These are phyloP conservation scores for Akanthomyces lecanii DNA, from an alignment of 2,329 filamentous ascomycete species.

Conservation along the genomic window DNA sequence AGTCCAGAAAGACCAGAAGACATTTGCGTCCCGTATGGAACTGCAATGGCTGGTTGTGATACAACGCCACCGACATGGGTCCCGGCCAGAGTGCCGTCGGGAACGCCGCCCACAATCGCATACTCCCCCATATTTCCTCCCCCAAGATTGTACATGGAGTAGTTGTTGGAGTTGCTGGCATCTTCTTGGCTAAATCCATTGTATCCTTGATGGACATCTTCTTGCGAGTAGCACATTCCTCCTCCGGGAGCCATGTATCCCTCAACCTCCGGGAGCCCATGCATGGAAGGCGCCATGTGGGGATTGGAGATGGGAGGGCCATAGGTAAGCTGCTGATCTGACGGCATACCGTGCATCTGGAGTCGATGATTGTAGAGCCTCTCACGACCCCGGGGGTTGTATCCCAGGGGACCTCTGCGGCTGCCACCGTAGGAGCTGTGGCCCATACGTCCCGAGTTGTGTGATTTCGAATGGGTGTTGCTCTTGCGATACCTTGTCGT, in stretches of 20 bases:
- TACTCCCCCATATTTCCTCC: background rate
- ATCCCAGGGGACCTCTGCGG: background rate
- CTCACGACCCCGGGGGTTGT: background rate
- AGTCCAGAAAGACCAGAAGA: background rate
- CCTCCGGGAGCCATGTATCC: background rate
- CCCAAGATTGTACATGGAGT: background rate
- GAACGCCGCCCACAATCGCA: constrained; percentile 3
- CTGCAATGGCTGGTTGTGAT: background rate
- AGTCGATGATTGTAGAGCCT: background rate
- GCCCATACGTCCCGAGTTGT: background rate
- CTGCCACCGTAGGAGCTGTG: background rate
- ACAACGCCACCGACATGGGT: background rate
- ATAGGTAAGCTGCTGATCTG: background rate
- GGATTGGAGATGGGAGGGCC: background rate
- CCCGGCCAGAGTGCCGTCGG: background rate
- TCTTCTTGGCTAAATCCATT: background rate
- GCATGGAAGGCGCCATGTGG: background rate
- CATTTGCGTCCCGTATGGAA: background rate
- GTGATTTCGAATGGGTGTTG: background rate
- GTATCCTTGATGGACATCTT: background rate
- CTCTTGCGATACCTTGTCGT: constrained; percentile 72
- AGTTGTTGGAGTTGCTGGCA: background rate
- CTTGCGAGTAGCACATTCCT: background rate
- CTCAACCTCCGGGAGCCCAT: background rate
- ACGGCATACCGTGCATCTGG: background rate